These are phyloP conservation scores for Boehmeria nivea DNA, from an alignment of 306 rosid genomes.

Conservation along the genomic window DNA sequence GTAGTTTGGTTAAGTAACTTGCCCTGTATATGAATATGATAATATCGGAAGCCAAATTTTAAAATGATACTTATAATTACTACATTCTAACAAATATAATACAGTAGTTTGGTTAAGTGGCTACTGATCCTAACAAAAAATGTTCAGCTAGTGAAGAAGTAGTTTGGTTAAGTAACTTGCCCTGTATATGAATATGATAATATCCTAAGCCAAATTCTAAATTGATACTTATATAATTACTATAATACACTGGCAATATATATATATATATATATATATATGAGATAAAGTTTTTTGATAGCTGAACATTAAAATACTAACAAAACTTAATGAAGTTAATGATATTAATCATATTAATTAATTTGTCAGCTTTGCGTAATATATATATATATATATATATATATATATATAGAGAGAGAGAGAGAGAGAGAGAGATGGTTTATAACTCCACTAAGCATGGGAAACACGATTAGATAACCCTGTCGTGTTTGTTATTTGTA, in stretches of 20 bases:
- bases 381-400: too few relatives aligned
- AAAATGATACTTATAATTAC: not conserved
- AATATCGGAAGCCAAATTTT: not conserved
- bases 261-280: not conserved
- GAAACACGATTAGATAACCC: slow-evolving; percentile 19
- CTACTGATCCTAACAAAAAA: too few relatives aligned
- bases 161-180: slow-evolving; percentile 33
- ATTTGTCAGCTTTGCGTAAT: too few relatives aligned
- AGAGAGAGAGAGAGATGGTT: too few relatives aligned
- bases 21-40: slow-evolving; percentile 11
- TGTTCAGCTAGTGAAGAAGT: too few relatives aligned
- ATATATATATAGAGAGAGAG: too few relatives aligned
- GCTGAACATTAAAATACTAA: too few relatives aligned
- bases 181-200: slow-evolving; percentile 15
- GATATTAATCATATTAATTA: too few relatives aligned
- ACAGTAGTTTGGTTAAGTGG: not conserved
- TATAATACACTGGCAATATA: not conserved
- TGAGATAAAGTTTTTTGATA: too few relatives aligned
- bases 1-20: slow-evolving; percentile 32
- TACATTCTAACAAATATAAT: too few relatives aligned
- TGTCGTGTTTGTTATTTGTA: slow-evolving; percentile 16
- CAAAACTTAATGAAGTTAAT: too few relatives aligned
- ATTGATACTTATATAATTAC: not conserved
- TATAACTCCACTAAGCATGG: slow-evolving; percentile 1
- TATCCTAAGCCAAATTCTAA: not conserved